phyloP scores from a whole-genome alignment of 495 filamentous ascomycete species.

The Penicillium mononematosum region DNA sequence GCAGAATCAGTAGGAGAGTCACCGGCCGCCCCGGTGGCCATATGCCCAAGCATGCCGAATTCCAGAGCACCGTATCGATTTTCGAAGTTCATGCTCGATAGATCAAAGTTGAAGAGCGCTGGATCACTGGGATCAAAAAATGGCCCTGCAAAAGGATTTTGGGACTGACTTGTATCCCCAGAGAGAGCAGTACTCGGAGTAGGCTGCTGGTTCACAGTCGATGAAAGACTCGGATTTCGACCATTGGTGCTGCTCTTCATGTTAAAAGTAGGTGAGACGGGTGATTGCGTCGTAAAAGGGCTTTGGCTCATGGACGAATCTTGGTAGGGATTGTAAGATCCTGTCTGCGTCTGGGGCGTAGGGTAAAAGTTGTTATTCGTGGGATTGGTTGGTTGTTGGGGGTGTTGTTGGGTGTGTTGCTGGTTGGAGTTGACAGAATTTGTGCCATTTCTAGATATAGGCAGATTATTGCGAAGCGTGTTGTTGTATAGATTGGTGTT shows the following conservation, averaged over 20 bases:
- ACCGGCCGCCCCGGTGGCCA: constrained; percentile 81
- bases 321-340: constrained; percentile 44
- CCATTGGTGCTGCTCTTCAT: constrained; percentile 39
- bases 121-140: constrained; percentile 90
- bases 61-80: constrained; percentile 93
- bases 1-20: constrained; percentile 69
- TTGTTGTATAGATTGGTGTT: constrained; percentile 39
- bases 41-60: constrained; percentile 90
- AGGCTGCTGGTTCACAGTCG: constrained; percentile 37
- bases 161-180: constrained; percentile 32
- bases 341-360: constrained; percentile 35
- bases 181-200: constrained; percentile 35
- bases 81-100: constrained; percentile 90
- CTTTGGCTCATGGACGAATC: constrained; percentile 42
- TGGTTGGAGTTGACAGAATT: constrained; percentile 21
- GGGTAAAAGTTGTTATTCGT: constrained; percentile 33
- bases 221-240: constrained; percentile 41
- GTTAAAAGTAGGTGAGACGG: constrained; percentile 67
- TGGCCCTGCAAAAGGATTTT: constrained; percentile 53
- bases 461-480: constrained; percentile 29
- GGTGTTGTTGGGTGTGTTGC: constrained; percentile 2
- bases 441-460: constrained; percentile 36
- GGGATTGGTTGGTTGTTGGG: constrained; percentile 26
- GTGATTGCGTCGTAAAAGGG: constrained; percentile 64
- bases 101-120: constrained; percentile 87